Conservation (phyloP, 257 asterid genomes). For the Anisodus tanguticus region DNA sequence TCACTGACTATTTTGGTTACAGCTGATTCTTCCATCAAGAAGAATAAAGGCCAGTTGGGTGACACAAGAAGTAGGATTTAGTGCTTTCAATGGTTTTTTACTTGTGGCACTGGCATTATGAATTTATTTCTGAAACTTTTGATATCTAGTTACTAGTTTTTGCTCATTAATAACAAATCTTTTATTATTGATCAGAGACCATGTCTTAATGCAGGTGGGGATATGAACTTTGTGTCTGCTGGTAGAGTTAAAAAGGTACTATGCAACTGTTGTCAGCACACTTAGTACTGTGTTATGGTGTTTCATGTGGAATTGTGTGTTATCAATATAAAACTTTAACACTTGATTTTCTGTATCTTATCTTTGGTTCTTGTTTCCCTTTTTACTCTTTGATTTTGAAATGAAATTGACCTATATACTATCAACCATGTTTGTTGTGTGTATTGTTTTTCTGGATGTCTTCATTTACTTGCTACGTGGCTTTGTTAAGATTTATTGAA, state of each 20-base stretch:
- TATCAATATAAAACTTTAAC: neutral
- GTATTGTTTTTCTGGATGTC: too few species aligned
- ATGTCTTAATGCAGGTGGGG: slow-evolving; percentile 52
- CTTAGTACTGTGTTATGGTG: neutral
- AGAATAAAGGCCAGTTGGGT: slow-evolving; percentile 42
- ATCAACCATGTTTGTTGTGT: too few species aligned
- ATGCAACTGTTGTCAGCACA: slow-evolving; percentile 1
- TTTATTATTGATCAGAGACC: neutral
- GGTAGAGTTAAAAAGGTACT: slow-evolving; percentile 70
- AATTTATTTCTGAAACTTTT: slow-evolving; percentile 13
- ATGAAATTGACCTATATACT: neutral
- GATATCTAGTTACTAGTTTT: neutral
- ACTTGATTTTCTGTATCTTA: neutral
- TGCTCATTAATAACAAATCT: slow-evolving; percentile 10
- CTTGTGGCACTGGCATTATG: neutral
- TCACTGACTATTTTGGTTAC: slow-evolving; percentile 31
- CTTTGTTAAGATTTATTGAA: too few species aligned
- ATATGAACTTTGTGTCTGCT: slow-evolving; percentile 45
- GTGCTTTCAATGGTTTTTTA: neutral
- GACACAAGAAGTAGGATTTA: slow-evolving; percentile 52
- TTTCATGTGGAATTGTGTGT: neutral
- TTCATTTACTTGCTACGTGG: too few species aligned
- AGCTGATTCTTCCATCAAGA: slow-evolving; percentile 51
- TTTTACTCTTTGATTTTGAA: neutral
- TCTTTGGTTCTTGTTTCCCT: neutral